These are phyloP conservation scores for Neurospora sp. DNA, from an alignment of 495 filamentous ascomycete genomes.

Conservation along the genomic window DNA sequence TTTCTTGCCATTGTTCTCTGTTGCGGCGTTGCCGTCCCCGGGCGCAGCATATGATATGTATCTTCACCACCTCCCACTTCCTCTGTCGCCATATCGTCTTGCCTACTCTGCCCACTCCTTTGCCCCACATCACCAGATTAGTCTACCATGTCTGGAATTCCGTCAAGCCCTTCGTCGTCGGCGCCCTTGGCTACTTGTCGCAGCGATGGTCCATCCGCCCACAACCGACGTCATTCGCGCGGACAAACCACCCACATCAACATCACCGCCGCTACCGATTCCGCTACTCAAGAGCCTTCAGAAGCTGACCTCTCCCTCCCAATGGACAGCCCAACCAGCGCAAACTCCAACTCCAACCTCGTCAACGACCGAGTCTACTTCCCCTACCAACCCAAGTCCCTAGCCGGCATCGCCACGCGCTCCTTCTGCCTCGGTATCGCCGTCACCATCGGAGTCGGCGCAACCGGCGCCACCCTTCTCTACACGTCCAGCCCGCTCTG, in stretches of 20 bases:
- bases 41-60: not conserved
- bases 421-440: conserved; percentile 43
- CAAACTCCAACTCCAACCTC: conserved; percentile 5
- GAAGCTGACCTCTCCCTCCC: conserved; percentile 26
- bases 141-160: not conserved
- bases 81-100: not conserved
- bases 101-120: not conserved
- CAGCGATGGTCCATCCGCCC: not conserved
- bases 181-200: not conserved
- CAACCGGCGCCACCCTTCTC: conserved; percentile 32
- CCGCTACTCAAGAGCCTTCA: not conserved
- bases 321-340: conserved; percentile 22
- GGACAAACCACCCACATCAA: not conserved
- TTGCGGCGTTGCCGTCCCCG: not conserved
- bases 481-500: conserved; percentile 47
- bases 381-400: conserved; percentile 55
- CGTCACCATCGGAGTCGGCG: conserved; percentile 30
- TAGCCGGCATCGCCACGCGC: conserved; percentile 70
- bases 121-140: not conserved
- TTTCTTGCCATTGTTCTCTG: not conserved
- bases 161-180: not conserved
- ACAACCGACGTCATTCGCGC: not conserved
- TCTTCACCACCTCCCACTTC: not conserved
- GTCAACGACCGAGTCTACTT: conserved; percentile 28
- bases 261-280: not conserved